Percentiles rank a stretch among this genome's conserved stretches.
These are phyloP conservation scores for Penicillium digitatum DNA, from an alignment of 2,329 filamentous ascomycete genomes.

Conservation along the genomic window DNA sequence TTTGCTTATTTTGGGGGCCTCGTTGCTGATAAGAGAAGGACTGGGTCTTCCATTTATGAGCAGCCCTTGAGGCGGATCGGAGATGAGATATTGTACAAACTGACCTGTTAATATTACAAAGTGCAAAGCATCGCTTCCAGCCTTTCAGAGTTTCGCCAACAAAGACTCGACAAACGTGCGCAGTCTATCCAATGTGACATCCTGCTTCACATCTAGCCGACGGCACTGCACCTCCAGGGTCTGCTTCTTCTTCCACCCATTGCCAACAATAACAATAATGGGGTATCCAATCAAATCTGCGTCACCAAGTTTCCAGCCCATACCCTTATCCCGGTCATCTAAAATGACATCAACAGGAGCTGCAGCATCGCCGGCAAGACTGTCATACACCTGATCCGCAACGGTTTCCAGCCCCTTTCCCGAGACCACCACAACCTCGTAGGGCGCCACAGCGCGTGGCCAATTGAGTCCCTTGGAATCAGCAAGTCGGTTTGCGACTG, in stretches of 20 bases:
- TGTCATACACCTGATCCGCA: slow-evolving; percentile 61
- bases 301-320: slow-evolving; percentile 85
- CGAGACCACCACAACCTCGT: slow-evolving; percentile 66
- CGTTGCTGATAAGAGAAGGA: background rate
- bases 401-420: slow-evolving; percentile 47
- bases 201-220: slow-evolving; percentile 58
- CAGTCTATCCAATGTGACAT: slow-evolving; percentile 53
- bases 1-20: background rate
- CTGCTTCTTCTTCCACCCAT: slow-evolving; percentile 57
- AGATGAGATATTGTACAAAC: slow-evolving; percentile 9
- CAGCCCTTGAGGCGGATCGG: background rate
- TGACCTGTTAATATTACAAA: slow-evolving; percentile 4
- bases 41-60: background rate
- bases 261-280: slow-evolving; percentile 73
- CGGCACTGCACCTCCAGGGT: slow-evolving; percentile 77
- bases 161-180: slow-evolving; percentile 47
- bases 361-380: slow-evolving; percentile 39
- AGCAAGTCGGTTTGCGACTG: slow-evolving; percentile 70
- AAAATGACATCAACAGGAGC: slow-evolving; percentile 60
- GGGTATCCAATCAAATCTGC: slow-evolving; percentile 88
- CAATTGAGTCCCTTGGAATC: slow-evolving; percentile 77
- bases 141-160: slow-evolving; percentile 50
- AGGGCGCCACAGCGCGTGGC: slow-evolving; percentile 83
- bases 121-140: background rate
- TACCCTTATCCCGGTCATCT: slow-evolving; percentile 65